Conservation (phyloP, 208 protist species). For the Wallacemonas sp. region DNA sequence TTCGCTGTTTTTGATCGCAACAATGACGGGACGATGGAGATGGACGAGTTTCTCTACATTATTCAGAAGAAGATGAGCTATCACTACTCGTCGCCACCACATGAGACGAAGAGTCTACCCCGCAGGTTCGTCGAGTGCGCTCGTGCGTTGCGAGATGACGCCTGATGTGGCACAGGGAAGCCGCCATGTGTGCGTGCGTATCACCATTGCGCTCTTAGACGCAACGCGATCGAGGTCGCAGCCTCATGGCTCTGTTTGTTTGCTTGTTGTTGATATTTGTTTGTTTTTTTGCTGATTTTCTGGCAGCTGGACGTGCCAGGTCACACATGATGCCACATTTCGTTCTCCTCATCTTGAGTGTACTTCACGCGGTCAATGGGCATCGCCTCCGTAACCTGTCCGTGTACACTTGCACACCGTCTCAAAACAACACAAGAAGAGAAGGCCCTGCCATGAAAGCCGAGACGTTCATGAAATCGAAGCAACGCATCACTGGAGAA, state of each 20-base stretch:
- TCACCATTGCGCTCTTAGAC: background rate
- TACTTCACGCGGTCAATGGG: too few relatives aligned
- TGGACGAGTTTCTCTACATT: conserved; percentile 82
- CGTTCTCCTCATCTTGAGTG: conserved; percentile 16
- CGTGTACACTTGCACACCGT: too few relatives aligned
- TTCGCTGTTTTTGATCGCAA: conserved; percentile 88
- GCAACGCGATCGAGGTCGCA: background rate
- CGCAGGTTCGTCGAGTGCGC: conserved; percentile 58
- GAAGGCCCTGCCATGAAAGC: too few relatives aligned
- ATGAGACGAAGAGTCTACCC: conserved; percentile 45
- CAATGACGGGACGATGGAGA: conserved; percentile 74
- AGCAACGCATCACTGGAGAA: too few relatives aligned
- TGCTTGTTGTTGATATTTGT: conserved; percentile 7
- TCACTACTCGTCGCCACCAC: conserved; percentile 36
- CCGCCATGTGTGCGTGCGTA: background rate
- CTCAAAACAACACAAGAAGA: too few relatives aligned
- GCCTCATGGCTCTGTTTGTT: background rate
- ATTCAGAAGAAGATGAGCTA: conserved; percentile 78
- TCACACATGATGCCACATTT: background rate
- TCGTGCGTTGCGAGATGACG: background rate
- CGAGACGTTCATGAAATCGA: too few relatives aligned
- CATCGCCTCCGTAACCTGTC: too few relatives aligned
- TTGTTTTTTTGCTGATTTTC: conserved; percentile 4
- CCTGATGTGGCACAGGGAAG: too few relatives aligned
- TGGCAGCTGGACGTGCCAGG: background rate